Conservation (phyloP, 495 filamentous ascomycete genomes). For the Aspergillus campestris region DNA sequence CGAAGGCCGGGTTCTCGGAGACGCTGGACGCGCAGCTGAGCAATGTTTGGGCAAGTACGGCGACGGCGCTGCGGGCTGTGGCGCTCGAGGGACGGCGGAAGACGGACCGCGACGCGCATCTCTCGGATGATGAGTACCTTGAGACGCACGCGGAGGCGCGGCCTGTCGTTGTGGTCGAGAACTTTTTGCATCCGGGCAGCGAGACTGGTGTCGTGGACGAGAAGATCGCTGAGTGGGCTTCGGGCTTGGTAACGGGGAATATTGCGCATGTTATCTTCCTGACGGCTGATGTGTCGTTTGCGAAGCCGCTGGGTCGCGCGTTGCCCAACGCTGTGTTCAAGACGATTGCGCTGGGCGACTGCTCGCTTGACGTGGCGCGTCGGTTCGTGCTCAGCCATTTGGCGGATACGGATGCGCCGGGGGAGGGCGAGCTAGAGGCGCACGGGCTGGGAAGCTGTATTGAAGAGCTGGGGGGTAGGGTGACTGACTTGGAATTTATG, state of each 20-base stretch:
- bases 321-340: slow-evolving; percentile 89
- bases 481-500: slow-evolving; percentile 91
- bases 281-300: slow-evolving; percentile 84
- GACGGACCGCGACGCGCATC: slow-evolving; percentile 59
- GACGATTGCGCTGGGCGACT: slow-evolving; percentile 75
- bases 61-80: slow-evolving; percentile 67
- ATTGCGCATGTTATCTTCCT: slow-evolving; percentile 95
- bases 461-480: slow-evolving; percentile 70
- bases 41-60: slow-evolving; percentile 87
- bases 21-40: slow-evolving; percentile 83
- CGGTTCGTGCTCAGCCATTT: slow-evolving; percentile 83
- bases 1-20: slow-evolving; percentile 92
- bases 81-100: slow-evolving; percentile 61
- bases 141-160: slow-evolving; percentile 80
- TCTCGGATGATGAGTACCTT: slow-evolving; percentile 81
- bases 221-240: slow-evolving; percentile 87
- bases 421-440: slow-evolving; percentile 35
- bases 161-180: slow-evolving; percentile 87
- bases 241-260: slow-evolving; percentile 76
- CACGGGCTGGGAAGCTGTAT: slow-evolving; percentile 75
- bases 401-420: slow-evolving; percentile 34
- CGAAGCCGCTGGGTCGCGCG: slow-evolving; percentile 78
- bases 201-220: slow-evolving; percentile 73
- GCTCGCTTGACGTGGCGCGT: slow-evolving; percentile 76
- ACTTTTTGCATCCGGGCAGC: slow-evolving; percentile 76